phyloP scores from a whole-genome alignment of 306 rosid species.

The Quercus glauca region DNA sequence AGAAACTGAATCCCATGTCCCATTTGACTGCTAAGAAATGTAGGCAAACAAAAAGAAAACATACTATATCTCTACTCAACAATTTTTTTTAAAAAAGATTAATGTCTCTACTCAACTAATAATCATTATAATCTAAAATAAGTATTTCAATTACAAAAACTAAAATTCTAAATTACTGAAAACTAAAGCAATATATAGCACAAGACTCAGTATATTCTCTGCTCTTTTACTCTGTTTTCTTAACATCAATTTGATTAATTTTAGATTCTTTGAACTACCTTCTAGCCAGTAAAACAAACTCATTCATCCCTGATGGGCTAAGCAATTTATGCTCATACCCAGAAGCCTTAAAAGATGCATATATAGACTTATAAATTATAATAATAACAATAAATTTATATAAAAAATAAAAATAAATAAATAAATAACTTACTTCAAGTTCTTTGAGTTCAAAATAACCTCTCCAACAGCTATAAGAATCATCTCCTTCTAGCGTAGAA shows the following conservation, averaged over 20 bases:
- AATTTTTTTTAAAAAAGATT: no score
- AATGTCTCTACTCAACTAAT: no score
- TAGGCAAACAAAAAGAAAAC: no score
- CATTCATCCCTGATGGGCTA: no score
- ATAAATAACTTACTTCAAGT: conserved; percentile 53
- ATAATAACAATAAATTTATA: no score
- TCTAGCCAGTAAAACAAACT: no score
- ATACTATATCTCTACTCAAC: no score
- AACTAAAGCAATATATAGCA: neutral
- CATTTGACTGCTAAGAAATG: no score
- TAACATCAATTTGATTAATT: neutral
- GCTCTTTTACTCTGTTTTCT: neutral
- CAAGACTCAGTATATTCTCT: neutral
- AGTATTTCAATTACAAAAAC: no score
- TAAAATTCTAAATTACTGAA: no score
- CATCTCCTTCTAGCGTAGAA: conserved; percentile 81
- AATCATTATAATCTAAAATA: no score
- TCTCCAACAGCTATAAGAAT: conserved; percentile 86
- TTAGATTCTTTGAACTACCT: neutral
- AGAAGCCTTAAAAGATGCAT: neutral
- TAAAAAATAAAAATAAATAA: neutral
- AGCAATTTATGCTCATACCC: no score
- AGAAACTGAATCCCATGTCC: neutral
- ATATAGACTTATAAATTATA: neutral
- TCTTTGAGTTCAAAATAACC: conserved; percentile 89